Percentiles rank a stretch among this genome's conserved stretches.
Evolutionary conservation across 148 eudicot genomes (phyloP).

Genomic region (Simmondsia chinensis): DNA sequence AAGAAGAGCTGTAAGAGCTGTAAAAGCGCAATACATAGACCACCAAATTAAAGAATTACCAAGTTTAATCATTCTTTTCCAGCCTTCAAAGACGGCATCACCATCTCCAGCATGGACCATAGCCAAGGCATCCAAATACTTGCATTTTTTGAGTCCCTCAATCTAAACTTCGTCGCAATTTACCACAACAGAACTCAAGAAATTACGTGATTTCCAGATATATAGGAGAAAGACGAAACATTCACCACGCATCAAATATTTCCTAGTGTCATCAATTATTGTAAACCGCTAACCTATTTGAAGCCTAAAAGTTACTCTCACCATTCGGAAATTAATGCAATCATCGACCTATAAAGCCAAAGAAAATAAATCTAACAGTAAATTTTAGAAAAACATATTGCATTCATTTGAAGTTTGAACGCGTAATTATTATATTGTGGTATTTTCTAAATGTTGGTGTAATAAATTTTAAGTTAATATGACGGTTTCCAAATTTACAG

Average conservation of each 20-base stretch:
- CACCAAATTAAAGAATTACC: conserved; percentile 96
- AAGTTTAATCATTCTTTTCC: conserved; percentile 89
- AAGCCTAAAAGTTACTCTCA: conserved; percentile 1
- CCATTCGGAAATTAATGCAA: not conserved
- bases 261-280: conserved; percentile 85
- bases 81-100: conserved; percentile 99
- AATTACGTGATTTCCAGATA: not conserved
- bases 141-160: conserved; percentile 91
- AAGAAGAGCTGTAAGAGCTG: conserved; percentile 1
- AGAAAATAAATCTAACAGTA: not conserved
- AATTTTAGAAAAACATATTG: too few species aligned
- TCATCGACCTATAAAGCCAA: not conserved
- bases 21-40: conserved; percentile 43
- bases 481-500: not conserved
- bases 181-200: too few species aligned
- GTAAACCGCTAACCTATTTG: conserved; percentile 62
- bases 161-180: conserved; percentile 75
- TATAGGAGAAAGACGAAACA: not conserved
- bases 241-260: conserved; percentile 95
- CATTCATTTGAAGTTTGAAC: too few species aligned
- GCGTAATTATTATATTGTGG: too few species aligned
- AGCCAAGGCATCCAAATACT: conserved; percentile 88
- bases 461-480: too few species aligned
- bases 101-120: conserved; percentile 99
- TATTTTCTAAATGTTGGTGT: too few species aligned